phyloP scores from a whole-genome alignment of 805 yeast genomes.

The Monosporozyma aerobia region DNA sequence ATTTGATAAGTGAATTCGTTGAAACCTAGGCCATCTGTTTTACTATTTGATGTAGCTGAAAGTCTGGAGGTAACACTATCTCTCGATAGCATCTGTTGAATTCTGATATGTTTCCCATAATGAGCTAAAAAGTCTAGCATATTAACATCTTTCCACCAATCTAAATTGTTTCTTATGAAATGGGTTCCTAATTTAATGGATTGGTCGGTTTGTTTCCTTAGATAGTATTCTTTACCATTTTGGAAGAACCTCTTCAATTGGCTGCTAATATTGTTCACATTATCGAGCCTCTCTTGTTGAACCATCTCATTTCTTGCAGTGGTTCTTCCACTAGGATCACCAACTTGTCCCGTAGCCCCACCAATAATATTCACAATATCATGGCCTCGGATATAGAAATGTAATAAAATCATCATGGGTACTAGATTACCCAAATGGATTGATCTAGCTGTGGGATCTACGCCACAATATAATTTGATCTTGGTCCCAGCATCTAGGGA shows the following conservation, averaged over 20 bases:
- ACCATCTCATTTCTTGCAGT: constrained; percentile 63
- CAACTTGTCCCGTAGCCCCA: constrained; percentile 92
- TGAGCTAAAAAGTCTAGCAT: constrained; percentile 69
- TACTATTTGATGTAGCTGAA: constrained; percentile 9
- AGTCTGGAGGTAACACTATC: constrained; percentile 78
- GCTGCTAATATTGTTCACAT: constrained; percentile 46
- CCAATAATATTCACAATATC: constrained; percentile 77
- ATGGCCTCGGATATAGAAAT: constrained; percentile 80
- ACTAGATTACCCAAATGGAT: constrained; percentile 84
- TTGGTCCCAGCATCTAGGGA: constrained; percentile 20
- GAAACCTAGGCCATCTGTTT: constrained; percentile 72
- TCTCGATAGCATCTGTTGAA: constrained; percentile 79
- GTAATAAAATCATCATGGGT: constrained; percentile 77
- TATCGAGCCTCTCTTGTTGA: constrained; percentile 40
- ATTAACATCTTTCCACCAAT: constrained; percentile 78
- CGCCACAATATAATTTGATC: constrained; percentile 78
- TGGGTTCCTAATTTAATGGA: constrained; percentile 34
- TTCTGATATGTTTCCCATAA: constrained; percentile 71
- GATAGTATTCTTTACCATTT: constrained; percentile 56
- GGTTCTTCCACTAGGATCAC: constrained; percentile 90
- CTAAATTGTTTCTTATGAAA: constrained; percentile 50
- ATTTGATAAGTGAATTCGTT: constrained; percentile 92
- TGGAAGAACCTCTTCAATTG: constrained; percentile 58
- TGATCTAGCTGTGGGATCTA: constrained; percentile 89
- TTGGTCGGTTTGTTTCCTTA: constrained; percentile 30